Percentiles rank a stretch among this genome's conserved stretches.
These are phyloP conservation scores for Penicillium maclennaniae DNA, from an alignment of 495 filamentous ascomycete species.

Conservation along the genomic window DNA sequence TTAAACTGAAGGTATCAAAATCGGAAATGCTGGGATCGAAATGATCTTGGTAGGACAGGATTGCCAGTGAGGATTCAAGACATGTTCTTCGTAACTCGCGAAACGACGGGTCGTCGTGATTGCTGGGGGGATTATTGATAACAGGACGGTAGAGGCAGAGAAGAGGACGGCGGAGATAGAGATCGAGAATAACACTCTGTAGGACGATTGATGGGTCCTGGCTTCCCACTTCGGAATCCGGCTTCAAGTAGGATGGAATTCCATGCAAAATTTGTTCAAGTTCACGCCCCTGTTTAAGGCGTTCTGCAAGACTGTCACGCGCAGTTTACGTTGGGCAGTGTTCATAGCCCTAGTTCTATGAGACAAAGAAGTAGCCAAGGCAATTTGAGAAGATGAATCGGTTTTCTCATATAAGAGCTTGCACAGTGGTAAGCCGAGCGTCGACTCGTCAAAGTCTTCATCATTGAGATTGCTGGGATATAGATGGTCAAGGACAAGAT, in stretches of 20 bases:
- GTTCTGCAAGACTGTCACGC: constrained; percentile 5
- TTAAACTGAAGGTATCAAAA: constrained; percentile 11
- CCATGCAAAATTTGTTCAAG: constrained; percentile 13
- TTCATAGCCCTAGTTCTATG: constrained; percentile 17
- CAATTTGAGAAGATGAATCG: constrained; percentile 21
- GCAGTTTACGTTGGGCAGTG: constrained; percentile 3
- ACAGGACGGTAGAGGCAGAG: constrained; percentile 23
- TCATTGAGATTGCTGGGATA: constrained; percentile 38
- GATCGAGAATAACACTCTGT: constrained; percentile 17
- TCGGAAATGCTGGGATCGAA: constrained; percentile 24
- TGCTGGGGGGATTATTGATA: neutral
- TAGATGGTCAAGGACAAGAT: constrained; percentile 23
- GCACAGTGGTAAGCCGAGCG: constrained; percentile 28
- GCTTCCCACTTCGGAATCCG: neutral
- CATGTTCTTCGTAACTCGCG: constrained; percentile 12
- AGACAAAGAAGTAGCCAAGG: constrained; percentile 14
- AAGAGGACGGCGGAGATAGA: constrained; percentile 22
- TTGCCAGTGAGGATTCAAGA: constrained; percentile 19
- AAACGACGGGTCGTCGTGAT: constrained; percentile 2
- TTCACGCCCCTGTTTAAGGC: constrained; percentile 8
- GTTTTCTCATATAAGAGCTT: constrained; percentile 19
- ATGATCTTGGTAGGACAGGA: constrained; percentile 26
- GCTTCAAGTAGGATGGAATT: constrained; percentile 8
- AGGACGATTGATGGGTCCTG: constrained; percentile 4
- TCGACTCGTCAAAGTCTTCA: constrained; percentile 37